Percentiles rank a stretch among this genome's conserved stretches.
phyloP scores from a whole-genome alignment of 2,329 filamentous ascomycete genomes.

The Aurifilum marmelostoma region DNA sequence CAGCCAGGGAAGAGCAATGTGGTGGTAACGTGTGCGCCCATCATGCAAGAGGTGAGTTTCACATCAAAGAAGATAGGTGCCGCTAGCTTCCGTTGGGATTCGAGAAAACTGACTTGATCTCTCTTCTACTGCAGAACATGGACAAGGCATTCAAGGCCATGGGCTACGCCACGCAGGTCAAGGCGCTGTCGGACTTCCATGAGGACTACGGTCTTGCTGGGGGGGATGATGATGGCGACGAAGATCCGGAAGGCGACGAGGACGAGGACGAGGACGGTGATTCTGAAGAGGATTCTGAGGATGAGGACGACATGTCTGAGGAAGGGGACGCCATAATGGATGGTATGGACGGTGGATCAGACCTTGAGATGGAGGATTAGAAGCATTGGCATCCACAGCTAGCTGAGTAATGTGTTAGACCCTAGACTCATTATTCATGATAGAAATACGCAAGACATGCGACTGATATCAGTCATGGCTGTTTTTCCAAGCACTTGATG shows the following conservation, averaged over 20 bases:
- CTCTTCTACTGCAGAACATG: slow-evolving; percentile 64
- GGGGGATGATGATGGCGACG: slow-evolving; percentile 61
- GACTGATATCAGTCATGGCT: too few relatives aligned
- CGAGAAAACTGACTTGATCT: background rate
- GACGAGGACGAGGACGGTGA: slow-evolving; percentile 61
- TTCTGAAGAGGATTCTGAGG: slow-evolving; percentile 48
- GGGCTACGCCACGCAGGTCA: slow-evolving; percentile 79
- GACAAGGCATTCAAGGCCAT: slow-evolving; percentile 72
- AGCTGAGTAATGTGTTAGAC: background rate
- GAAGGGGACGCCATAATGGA: slow-evolving; percentile 37
- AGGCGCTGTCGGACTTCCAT: slow-evolving; percentile 77
- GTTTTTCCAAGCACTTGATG: too few relatives aligned
- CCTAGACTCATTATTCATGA: background rate
- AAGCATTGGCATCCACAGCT: background rate
- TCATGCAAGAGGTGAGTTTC: slow-evolving; percentile 78
- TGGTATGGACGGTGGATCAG: slow-evolving; percentile 40
- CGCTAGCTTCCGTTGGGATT: too few relatives aligned
- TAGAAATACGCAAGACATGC: background rate
- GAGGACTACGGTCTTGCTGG: slow-evolving; percentile 84
- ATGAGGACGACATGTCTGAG: slow-evolving; percentile 56
- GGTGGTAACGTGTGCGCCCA: slow-evolving; percentile 83
- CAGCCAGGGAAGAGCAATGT: slow-evolving; percentile 79
- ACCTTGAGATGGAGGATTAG: slow-evolving; percentile 34
- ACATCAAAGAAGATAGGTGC: background rate
- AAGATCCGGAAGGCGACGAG: slow-evolving; percentile 62